phyloP scores from a whole-genome alignment of 2,329 filamentous ascomycete genomes.

The Chalaropsis thielavioides region DNA sequence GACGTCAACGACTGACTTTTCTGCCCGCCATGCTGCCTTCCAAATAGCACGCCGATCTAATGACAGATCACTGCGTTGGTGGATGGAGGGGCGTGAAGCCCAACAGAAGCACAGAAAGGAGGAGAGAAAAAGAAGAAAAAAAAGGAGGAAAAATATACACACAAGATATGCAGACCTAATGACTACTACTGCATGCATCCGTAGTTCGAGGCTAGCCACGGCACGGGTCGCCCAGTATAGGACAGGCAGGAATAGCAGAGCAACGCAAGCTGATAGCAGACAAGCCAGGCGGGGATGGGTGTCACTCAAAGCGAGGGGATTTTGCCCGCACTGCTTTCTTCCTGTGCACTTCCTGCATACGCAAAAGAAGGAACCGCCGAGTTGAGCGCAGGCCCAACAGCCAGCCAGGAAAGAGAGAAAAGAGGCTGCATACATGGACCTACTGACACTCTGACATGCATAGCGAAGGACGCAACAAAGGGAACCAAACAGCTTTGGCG shows the following conservation, averaged over 20 bases:
- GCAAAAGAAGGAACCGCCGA: not conserved
- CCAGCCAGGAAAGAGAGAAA: not conserved
- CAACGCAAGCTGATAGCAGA: not conserved
- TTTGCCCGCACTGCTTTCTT: not conserved
- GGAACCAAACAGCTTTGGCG: not conserved
- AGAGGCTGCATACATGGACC: not conserved
- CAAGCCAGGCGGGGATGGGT: not conserved
- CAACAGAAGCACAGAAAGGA: not conserved
- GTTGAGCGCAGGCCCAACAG: not conserved
- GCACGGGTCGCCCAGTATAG: not conserved
- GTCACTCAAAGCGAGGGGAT: not conserved
- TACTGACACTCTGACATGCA: conserved; percentile 7
- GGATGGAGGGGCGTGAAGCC: not conserved
- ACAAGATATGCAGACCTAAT: not conserved
- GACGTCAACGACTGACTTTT: not conserved
- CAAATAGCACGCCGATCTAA: not conserved
- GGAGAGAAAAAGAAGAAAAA: not conserved
- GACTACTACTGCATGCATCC: not conserved
- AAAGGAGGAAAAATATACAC: not conserved
- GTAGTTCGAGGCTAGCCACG: not conserved
- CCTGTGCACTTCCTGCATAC: too few relatives aligned
- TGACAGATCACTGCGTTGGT: not conserved
- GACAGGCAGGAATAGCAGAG: not conserved
- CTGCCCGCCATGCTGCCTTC: not conserved
- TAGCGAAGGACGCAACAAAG: not conserved